Evolutionary conservation across 2,329 filamentous ascomycete species (phyloP).

Genomic region (Sporothrix brunneoviolacea): DNA sequence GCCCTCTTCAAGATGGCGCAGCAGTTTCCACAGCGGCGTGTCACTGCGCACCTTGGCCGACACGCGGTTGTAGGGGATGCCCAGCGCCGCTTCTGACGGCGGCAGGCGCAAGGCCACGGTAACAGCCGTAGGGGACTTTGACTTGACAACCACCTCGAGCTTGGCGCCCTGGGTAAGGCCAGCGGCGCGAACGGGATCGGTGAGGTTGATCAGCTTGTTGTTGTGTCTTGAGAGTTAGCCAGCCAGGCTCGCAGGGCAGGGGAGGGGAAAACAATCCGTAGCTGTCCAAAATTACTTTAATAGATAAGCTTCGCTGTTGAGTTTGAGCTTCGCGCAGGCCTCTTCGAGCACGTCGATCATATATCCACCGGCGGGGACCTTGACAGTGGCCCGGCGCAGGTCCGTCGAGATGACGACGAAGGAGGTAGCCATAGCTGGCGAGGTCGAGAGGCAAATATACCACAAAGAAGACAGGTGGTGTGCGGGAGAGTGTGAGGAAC

Average conservation of each 20-base stretch:
- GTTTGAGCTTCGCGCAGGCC: constrained; percentile 75
- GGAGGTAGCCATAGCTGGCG: constrained; percentile 66
- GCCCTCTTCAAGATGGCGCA: constrained; percentile 83
- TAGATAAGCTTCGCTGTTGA: constrained; percentile 66
- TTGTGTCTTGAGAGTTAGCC: constrained; percentile 53
- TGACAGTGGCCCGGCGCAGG: constrained; percentile 70
- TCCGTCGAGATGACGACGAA: constrained; percentile 82
- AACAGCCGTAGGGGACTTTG: constrained; percentile 77
- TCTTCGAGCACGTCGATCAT: constrained; percentile 81
- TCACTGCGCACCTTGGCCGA: constrained; percentile 83
- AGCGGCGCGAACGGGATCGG: constrained; percentile 73
- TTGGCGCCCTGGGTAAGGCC: constrained; percentile 81
- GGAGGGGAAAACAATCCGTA: not conserved
- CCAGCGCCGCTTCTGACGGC: constrained; percentile 54
- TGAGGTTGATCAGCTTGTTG: constrained; percentile 80
- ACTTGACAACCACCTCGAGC: constrained; percentile 82
- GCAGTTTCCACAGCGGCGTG: constrained; percentile 79
- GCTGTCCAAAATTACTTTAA: too few species aligned
- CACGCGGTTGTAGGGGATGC: constrained; percentile 59
- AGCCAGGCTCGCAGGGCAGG: too few species aligned
- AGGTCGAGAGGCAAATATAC: too few species aligned
- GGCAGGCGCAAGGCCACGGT: constrained; percentile 85
- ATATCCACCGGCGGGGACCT: constrained; percentile 74
- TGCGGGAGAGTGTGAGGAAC: not conserved
- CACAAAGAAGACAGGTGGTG: too few species aligned